Evolutionary conservation across 2,329 filamentous ascomycete genomes (phyloP).

Genomic region (Fusarium sp.): DNA sequence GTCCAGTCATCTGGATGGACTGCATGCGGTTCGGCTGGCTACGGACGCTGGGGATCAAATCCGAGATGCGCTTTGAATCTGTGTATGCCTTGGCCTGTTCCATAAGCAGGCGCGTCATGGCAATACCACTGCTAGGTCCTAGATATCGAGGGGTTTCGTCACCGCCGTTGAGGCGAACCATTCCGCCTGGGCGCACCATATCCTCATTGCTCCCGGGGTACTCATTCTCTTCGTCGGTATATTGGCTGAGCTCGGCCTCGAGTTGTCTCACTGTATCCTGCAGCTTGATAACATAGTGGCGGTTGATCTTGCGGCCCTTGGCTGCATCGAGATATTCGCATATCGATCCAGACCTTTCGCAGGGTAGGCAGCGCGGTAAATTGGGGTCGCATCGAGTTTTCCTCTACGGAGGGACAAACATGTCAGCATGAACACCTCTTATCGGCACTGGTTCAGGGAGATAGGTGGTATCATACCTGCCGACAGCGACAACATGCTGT

Average conservation of each 20-base stretch:
- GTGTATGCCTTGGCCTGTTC: conserved; percentile 96
- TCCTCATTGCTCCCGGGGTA: conserved; percentile 81
- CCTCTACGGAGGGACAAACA: conserved; percentile 65
- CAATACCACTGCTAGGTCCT: conserved; percentile 93
- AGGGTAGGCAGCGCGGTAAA: conserved; percentile 90
- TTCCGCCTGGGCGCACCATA: conserved; percentile 86
- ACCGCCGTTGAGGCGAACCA: conserved; percentile 85
- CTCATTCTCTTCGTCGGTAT: conserved; percentile 81
- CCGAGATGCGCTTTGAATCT: conserved; percentile 89
- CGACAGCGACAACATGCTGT: conserved; percentile 85
- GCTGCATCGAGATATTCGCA: conserved; percentile 97
- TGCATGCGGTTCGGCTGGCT: conserved; percentile 68
- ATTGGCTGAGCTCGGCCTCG: conserved; percentile 82
- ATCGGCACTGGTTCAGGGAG: conserved; percentile 11
- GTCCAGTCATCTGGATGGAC: conserved; percentile 66
- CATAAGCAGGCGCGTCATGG: conserved; percentile 95
- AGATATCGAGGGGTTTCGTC: conserved; percentile 91
- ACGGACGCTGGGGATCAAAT: conserved; percentile 83
- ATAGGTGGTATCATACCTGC: conserved; percentile 66
- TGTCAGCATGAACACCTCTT: conserved; percentile 24
- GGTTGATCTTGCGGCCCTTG: conserved; percentile 86
- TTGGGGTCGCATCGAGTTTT: conserved; percentile 97
- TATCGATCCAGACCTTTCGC: conserved; percentile 88
- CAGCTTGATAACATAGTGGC: conserved; percentile 91
- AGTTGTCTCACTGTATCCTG: conserved; percentile 87